Base-by-base conservation (phyloP, 805 yeast species). In the Saccharomycopsis malanga region DNA sequence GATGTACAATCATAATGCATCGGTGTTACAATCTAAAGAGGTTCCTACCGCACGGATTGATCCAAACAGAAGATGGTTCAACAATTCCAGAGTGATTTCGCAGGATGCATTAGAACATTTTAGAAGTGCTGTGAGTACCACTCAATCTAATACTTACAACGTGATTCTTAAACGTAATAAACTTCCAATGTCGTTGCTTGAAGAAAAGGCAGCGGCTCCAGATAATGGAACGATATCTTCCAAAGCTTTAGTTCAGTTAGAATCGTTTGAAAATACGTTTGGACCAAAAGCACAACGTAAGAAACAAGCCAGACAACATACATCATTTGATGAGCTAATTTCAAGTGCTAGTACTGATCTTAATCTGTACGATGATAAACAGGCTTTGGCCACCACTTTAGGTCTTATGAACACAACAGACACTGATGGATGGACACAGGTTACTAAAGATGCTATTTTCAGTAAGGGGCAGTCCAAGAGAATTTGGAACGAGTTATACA, bases 61-160 rank as follows among this genome's bases (percentile, higher is more conserved):
- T 61, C 98, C 98, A 4, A 91, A 91, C 65, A 78, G 96, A 64
- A 79, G 94, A 61, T 91, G 98, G 98, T 93, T 93, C 62, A 96
- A 96, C 42, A 93, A 88, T 67, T 87, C 98, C 12, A 78, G 98
- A 61, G 98, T 91, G 35, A 91, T 91, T 60, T 91, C 97, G 3
- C 98, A 91, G 64, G 96, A 93, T 71, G 96, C 98, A 1, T 71
- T 91, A 58, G 72, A 83, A 24, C 98, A 93, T 68, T 91, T 91
- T 70, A 76, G 98, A 63, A 93, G 86, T 56, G 97, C 97, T 6
- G 73, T 91, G 69, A 94, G 93, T 41, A 95, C 91, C 59, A 65
- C 80, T 1, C 49, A 49, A 22, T 22, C 36, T 17, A 49, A 29
- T 34, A 71, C 81, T 3, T 91, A 88, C 63, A 94, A 89, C 59